phyloP scores from a whole-genome alignment of 495 filamentous ascomycete species.

The Penicillium malachiteum region DNA sequence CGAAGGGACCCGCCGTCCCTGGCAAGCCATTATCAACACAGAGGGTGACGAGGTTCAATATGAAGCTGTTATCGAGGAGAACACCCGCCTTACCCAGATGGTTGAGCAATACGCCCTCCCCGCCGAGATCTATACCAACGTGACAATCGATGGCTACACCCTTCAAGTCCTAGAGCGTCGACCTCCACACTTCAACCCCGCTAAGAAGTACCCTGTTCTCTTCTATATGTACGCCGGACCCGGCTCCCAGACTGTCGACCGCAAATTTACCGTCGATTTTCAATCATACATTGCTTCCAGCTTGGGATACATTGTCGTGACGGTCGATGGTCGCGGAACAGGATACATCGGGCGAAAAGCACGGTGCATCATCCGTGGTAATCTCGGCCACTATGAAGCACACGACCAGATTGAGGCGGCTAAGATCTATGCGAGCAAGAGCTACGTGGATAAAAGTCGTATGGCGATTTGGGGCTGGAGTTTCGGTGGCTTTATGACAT shows the following conservation, averaged over 20 bases:
- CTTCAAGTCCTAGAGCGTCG: constrained; percentile 88
- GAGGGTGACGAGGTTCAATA: constrained; percentile 62
- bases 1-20: constrained; percentile 81
- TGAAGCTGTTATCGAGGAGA: constrained; percentile 74
- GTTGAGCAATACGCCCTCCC: constrained; percentile 79
- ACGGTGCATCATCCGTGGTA: constrained; percentile 75
- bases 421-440: constrained; percentile 77
- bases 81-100: constrained; percentile 62
- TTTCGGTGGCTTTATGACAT: constrained; percentile 95
- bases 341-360: constrained; percentile 85
- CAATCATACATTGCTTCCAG: constrained; percentile 84
- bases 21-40: constrained; percentile 88
- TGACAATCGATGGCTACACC: constrained; percentile 73
- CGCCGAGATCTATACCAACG: constrained; percentile 77
- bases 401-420: constrained; percentile 89
- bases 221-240: constrained; percentile 94
- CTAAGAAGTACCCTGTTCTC: constrained; percentile 86
- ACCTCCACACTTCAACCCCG: constrained; percentile 84
- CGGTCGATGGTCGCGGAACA: constrained; percentile 90
- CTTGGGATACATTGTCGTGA: constrained; percentile 93
- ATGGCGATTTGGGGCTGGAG: constrained; percentile 99
- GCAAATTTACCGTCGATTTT: constrained; percentile 82
- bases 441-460: constrained; percentile 76
- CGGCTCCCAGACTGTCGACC: constrained; percentile 80
- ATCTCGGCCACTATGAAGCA: constrained; percentile 83